Evolutionary conservation across 768 basidiomycete genomes (phyloP), one percentile per base, ranked within the genome.

Genomic region (Termitomyces sp.): DNA sequence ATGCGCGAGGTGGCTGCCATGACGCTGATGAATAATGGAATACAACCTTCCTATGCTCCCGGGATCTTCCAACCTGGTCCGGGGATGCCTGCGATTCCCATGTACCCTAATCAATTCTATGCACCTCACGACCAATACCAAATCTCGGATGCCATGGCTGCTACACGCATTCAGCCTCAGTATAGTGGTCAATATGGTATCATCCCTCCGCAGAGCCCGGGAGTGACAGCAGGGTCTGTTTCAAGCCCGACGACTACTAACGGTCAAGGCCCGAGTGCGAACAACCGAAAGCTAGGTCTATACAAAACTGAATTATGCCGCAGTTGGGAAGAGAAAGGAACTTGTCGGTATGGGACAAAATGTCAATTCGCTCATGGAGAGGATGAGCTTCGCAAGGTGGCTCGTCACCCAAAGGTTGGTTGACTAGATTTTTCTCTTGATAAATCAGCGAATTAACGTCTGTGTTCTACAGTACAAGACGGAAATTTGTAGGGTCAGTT

Each of bases 331-430:
- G 92, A 94, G 74, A 94, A 94, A 69, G 91, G 91, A 2, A 74
- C 83, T 16, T 94, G 92, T 70, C 81, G 93, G 36, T 95, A 95
- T 65, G 91, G 89, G 5, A 72, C 84, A 52, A 95, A 95, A 73
- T 95, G 93, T 69, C 93, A 95, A 71, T 95, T 95, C 69, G 93
- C 93, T 28, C 93, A 95, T 68, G 94, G 93, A 52, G 89, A 93
- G 69, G 90, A 93, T 0, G 93, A 95, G 72, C 78, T 95, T 35
- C 84, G 92, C 43, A 85, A 81, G 57, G 91, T 94, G n/a, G 72
- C 87, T 63, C 82, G 93, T 63, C 93, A 95, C 71, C 93, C 93
- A 48, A 95, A 95, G 83, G 92, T 91, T 67, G 63, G 79, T 65
- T 28, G 40, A 20, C 26, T 38, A 6, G 32, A 57, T 44, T 50